phyloP scores from a whole-genome alignment of 169 alveolate species.

The Plasmodium billcollinsi region DNA sequence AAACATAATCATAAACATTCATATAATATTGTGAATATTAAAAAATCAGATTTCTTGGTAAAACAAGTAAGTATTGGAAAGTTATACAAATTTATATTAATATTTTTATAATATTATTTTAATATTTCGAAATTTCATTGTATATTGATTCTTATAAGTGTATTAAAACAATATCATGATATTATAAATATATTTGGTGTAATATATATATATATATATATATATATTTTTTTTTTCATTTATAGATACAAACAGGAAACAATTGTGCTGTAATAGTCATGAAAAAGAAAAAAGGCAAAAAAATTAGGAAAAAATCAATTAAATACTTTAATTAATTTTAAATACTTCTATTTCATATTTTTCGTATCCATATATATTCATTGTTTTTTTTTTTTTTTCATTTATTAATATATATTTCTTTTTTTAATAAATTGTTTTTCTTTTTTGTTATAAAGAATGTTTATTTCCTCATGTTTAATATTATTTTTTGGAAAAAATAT shows the following conservation, averaged over 20 bases:
- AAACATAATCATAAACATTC: slow-evolving; percentile 58
- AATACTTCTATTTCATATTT: slow-evolving; percentile 29
- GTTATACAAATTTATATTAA: slow-evolving; percentile 1
- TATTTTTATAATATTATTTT: not conserved
- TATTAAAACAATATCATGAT: slow-evolving; percentile 1
- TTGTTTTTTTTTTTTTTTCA: not conserved
- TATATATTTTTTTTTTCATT: slow-evolving; percentile 22
- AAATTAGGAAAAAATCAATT: slow-evolving; percentile 26
- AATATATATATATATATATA: not conserved
- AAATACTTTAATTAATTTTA: slow-evolving; percentile 45
- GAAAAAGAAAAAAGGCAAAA: slow-evolving; percentile 69
- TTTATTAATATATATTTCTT: not conserved
- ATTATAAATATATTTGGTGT: too few species aligned
- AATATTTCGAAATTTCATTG: not conserved
- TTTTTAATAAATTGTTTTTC: slow-evolving; percentile 2
- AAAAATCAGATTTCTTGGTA: slow-evolving; percentile 62
- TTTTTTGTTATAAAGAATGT: slow-evolving; percentile 2
- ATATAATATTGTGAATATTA: slow-evolving; percentile 33
- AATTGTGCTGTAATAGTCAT: slow-evolving; percentile 48
- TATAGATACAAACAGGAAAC: slow-evolving; percentile 66
- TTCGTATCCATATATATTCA: slow-evolving; percentile 5
- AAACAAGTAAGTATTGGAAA: slow-evolving; percentile 48
- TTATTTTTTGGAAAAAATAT: too few species aligned
- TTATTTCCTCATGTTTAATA: too few species aligned
- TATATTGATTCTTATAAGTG: not conserved